Evolutionary conservation across 257 asterid species (phyloP).

Genomic region (Solanum sejunctum): DNA sequence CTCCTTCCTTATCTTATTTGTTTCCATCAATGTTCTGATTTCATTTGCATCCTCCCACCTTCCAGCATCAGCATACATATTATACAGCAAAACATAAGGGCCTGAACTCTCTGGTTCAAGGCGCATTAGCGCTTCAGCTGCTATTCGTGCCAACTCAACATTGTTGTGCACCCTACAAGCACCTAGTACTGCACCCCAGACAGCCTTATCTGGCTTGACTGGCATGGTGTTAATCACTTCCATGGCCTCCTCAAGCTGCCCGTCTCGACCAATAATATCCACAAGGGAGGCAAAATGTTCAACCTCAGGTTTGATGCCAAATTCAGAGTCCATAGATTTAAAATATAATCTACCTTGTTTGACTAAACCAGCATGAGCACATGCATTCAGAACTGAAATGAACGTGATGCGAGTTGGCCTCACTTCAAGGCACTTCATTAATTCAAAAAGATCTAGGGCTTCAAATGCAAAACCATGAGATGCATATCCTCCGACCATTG

Average conservation of each 20-base stretch:
- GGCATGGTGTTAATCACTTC: constrained; percentile 44
- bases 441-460: constrained; percentile 62
- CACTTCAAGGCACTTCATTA: constrained; percentile 44
- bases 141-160: constrained; percentile 46
- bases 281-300: constrained; percentile 79
- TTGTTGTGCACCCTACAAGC: constrained; percentile 67
- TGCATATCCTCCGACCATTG: constrained; percentile 86
- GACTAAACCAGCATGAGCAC: constrained; percentile 74
- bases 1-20: constrained; percentile 36
- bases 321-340: constrained; percentile 49
- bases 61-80: constrained; percentile 60
- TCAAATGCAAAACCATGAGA: constrained; percentile 51
- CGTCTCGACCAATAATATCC: constrained; percentile 62
- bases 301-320: constrained; percentile 53
- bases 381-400: constrained; percentile 71
- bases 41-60: constrained; percentile 76
- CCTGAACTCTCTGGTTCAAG: constrained; percentile 76
- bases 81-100: constrained; percentile 50
- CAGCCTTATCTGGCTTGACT: constrained; percentile 54
- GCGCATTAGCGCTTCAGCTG: constrained; percentile 59
- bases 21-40: constrained; percentile 52
- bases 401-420: constrained; percentile 62
- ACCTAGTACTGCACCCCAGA: constrained; percentile 84
- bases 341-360: constrained; percentile 49
- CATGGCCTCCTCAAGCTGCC: constrained; percentile 64